Evolutionary conservation across 768 basidiomycete species (phyloP).

Genomic region (Gelatoporia subvermispora): DNA sequence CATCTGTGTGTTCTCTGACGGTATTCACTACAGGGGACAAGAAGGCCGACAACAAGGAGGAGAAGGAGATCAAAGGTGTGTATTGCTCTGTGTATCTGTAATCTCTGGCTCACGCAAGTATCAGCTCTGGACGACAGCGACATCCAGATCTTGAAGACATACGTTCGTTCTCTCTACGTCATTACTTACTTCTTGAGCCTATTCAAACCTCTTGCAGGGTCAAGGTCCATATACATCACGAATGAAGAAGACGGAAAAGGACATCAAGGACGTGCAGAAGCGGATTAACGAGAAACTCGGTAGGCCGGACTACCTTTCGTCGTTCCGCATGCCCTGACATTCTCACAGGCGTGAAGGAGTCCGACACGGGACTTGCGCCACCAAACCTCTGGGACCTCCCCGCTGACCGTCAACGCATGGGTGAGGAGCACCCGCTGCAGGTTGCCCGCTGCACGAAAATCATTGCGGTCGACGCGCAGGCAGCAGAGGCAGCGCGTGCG

Average conservation of each 20-base stretch:
- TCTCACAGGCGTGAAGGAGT: conserved; percentile 84
- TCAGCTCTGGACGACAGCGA: conserved; percentile 95
- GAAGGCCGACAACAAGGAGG: conserved; percentile 75
- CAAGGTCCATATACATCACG: conserved; percentile 95
- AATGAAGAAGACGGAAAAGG: conserved; percentile 83
- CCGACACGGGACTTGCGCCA: conserved; percentile 93
- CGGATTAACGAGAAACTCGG: conserved; percentile 97
- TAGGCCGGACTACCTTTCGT: conserved; percentile 21
- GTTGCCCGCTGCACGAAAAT: conserved; percentile 99
- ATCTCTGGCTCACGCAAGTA: conserved; percentile 1
- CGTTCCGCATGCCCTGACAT: conserved; percentile 3
- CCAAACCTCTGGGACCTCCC: conserved; percentile 97
- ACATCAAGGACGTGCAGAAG: conserved; percentile 95
- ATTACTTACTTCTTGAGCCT: not conserved
- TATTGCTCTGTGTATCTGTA: not conserved
- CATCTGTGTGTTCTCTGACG: conserved; percentile 3
- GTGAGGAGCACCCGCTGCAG: conserved; percentile 89
- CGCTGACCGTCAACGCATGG: conserved; percentile 88
- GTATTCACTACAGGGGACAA: conserved; percentile 61
- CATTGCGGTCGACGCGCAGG: conserved; percentile 73
- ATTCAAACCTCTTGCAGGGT: conserved; percentile 48
- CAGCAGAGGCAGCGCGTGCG: conserved; percentile 72
- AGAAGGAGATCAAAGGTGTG: conserved; percentile 72
- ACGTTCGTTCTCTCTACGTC: conserved; percentile 47
- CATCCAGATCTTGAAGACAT: conserved; percentile 98